These are phyloP conservation scores for Prunus salicina DNA, from an alignment of 306 rosid species.

Conservation along the genomic window DNA sequence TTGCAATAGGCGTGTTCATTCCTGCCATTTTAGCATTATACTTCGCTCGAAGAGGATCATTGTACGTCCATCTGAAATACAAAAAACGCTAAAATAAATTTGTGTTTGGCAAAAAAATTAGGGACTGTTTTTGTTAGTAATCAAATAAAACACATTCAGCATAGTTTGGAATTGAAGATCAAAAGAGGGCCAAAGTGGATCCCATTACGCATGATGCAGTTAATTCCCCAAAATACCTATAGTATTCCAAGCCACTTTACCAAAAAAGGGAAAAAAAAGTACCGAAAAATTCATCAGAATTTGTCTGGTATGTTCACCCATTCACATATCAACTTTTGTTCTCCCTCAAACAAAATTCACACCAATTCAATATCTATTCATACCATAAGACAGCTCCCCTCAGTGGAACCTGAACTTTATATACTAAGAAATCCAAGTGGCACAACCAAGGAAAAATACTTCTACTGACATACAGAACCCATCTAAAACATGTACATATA, in stretches of 20 bases:
- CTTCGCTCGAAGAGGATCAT: slow-evolving; percentile 94
- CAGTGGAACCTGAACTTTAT: background rate
- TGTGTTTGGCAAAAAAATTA: background rate
- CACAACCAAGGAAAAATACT: background rate
- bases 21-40: slow-evolving; percentile 95
- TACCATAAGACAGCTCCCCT: background rate
- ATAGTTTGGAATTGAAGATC: background rate
- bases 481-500: background rate
- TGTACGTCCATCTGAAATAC: slow-evolving; percentile 88
- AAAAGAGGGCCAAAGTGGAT: background rate
- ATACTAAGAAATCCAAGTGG: background rate
- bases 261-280: background rate
- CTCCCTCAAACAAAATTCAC: background rate
- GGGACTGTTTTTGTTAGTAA: background rate
- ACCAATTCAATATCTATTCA: background rate
- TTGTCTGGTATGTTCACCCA: background rate
- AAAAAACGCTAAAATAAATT: background rate
- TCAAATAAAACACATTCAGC: background rate
- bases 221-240: background rate
- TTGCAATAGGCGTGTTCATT: slow-evolving; percentile 60
- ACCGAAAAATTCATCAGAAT: slow-evolving; percentile 5
- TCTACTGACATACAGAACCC: background rate
- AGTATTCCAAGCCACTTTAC: background rate
- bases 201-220: background rate
- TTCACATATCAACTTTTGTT: background rate